Evolutionary conservation across 352 stramenopile species (phyloP), one percentile per base, ranked within the genome.

Genomic region (Pythium scleroteichum): DNA sequence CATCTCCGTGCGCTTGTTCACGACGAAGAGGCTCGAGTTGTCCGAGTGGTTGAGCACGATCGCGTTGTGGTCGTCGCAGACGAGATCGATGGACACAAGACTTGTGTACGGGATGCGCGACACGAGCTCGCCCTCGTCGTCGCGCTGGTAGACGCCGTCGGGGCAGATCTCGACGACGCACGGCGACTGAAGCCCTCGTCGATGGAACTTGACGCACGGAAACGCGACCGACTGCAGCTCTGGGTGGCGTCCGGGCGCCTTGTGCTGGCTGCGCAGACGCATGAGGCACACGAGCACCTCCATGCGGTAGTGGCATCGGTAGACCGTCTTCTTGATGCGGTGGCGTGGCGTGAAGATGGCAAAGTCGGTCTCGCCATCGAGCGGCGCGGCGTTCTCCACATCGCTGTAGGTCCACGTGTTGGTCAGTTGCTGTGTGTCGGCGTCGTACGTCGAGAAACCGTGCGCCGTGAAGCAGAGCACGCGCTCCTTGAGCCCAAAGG

Each of bases 331-430:
- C 71, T 94, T 94, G 53, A 92, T 73, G 51, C 75, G 73, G 51
- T 94, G 84, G 22, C 82, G 80, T 16, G 84, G 84, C 40, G 84
- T 94, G 66, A 76, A 69, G 51, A 94, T 86, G 23, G 82, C 76
- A 50, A 94, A 88, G 45, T 94, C 84, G 20, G 59, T 88, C 68
- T 94, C 84, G 49, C 82, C 80, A 3, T 94, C 82, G 19, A 91
- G 59, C 24, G 78, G 68, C 38, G 60, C 77, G 13, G 76, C 75
- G 51, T 76, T 64, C 27, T 91, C 77, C 33, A 94, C 84, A 35
- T 94, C 84, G 41, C 87, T 76, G 58, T 94, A 94, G 2, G 82
- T 78, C 84, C 84, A 94, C 48, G 80, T 80, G 54, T 94, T 94
- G 27, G 84, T 94, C 41, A 90, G 62, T 47, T 80, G 65, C 44